These are phyloP conservation scores for Gamarada debralockiae DNA, from an alignment of 495 filamentous ascomycete species.

Conservation along the genomic window DNA sequence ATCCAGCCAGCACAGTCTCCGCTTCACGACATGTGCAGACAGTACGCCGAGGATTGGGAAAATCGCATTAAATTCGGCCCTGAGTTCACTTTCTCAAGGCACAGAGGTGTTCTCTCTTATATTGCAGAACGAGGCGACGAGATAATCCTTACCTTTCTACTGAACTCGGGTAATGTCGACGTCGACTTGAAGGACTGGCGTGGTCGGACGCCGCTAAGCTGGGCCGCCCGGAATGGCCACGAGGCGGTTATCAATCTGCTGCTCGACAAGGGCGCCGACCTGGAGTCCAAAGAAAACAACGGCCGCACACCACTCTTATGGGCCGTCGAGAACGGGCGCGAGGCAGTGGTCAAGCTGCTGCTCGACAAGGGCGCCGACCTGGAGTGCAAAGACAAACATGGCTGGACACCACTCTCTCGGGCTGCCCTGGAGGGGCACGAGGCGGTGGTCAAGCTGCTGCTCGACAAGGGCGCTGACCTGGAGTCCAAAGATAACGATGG, in stretches of 20 bases:
- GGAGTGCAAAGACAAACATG: too few relatives aligned
- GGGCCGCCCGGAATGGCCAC: neutral
- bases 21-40: neutral
- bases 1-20: too few relatives aligned
- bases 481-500: too few relatives aligned
- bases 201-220: neutral
- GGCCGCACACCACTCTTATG: slow-evolving; percentile 3
- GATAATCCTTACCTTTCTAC: neutral
- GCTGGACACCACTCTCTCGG: too few relatives aligned
- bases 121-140: neutral
- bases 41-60: neutral
- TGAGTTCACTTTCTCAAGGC: neutral
- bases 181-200: too few relatives aligned
- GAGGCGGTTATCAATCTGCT: neutral
- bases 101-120: neutral
- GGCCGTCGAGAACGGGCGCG: too few relatives aligned
- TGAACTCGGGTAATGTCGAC: neutral
- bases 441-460: too few relatives aligned
- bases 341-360: too few relatives aligned
- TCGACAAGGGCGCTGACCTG: too few relatives aligned
- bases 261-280: too few relatives aligned
- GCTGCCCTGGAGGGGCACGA: too few relatives aligned
- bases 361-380: too few relatives aligned
- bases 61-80: neutral
- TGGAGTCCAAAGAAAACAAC: neutral